Base-by-base conservation (phyloP, 768 basidiomycete genomes). In the Amylocystis lapponica region DNA sequence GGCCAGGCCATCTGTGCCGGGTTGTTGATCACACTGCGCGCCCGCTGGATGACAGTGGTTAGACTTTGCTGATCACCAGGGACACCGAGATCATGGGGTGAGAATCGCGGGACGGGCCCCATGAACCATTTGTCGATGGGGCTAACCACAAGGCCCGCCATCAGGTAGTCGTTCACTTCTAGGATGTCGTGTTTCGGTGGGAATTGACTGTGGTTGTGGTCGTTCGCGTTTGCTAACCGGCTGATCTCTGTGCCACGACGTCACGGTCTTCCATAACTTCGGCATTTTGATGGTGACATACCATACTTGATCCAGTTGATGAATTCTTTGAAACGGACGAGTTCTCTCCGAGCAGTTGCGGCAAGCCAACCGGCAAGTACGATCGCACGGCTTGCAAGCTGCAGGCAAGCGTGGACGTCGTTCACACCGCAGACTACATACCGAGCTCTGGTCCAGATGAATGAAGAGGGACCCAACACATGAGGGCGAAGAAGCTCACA, bases 121-220 rank as follows among this genome's bases (percentile, higher is more conserved):
- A 71, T 71, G 61, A 91, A 91, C 85, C 87, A 91, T 50, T 71
- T 73, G 67, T 90, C 87, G 63, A 91, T 76, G 38, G 71, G 65
- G 60, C 83, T 88, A 41, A 69, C 66, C 40, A 74, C 68, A 33
- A 91, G 72, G 36, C 87, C 85, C 32, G 76, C 77, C 53, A 76
- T 78, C 54, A 91, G 69, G 60, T 91, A 91, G 51, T 79, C 76
- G 59, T 86, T 86, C 39, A 86, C 87, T 69, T 88, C 84, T 39
- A 89, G 68, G 48, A 83, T 72, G 61, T 91, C 88, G 57, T 87
- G 78, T 43, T 78, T 74, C 26, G 75, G 65, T 38, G 71, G 66
- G 27, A 49, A 52, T 42, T 64, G 62, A 48, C 66, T 52, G 36
- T 66, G 72, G 38, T 66, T 61, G 39, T 86, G 85, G 48, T 65